Conservation (phyloP, 2,329 filamentous ascomycete genomes). For the Sclerotinia trifoliorum region DNA sequence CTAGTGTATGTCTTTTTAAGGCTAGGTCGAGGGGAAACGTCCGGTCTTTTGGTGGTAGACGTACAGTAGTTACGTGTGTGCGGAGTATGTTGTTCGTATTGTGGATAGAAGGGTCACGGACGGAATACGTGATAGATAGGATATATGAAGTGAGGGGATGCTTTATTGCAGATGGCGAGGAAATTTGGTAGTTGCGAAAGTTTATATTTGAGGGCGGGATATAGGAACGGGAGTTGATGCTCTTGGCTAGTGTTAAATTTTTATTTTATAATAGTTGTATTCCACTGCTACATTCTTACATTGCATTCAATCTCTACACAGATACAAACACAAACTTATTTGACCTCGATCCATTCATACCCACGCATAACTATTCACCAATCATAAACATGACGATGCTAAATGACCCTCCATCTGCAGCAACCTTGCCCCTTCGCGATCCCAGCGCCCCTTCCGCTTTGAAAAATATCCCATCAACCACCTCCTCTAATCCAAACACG, state of each 20-base stretch:
- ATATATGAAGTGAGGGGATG: neutral
- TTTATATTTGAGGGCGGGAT: neutral
- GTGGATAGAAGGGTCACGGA: neutral
- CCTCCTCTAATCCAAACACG: neutral
- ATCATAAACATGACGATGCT: neutral
- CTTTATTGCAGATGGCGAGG: neutral
- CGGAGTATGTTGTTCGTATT: neutral
- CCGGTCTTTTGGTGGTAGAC: neutral
- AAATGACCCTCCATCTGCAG: neutral
- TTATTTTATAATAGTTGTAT: neutral
- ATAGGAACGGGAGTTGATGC: neutral
- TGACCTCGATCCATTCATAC: neutral
- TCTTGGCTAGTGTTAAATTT: neutral
- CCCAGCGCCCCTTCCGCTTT: neutral
- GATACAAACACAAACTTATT: neutral
- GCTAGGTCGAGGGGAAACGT: neutral
- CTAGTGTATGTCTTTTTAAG: neutral
- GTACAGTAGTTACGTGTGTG: neutral
- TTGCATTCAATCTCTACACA: neutral
- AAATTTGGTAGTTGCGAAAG: neutral
- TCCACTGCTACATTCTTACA: neutral
- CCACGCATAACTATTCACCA: no score
- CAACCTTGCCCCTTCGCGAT: neutral
- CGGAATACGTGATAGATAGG: neutral
- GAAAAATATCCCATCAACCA: neutral